Evolutionary conservation across 164 flowering plant species (phyloP), one percentile per base, ranked within the genome.

Genomic region (Dillenia turbinata): DNA sequence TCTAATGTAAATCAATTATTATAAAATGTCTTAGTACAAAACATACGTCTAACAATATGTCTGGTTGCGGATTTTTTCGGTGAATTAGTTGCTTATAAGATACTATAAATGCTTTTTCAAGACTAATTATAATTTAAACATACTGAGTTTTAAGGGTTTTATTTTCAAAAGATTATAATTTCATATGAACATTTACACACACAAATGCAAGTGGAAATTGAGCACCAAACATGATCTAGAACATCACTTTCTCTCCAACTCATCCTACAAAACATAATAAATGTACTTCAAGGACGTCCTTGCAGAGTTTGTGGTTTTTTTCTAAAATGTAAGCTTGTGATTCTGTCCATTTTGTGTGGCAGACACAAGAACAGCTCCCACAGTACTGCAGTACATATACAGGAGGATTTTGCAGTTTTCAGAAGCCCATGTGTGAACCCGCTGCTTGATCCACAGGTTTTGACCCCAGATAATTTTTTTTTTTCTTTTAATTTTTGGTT

Each of bases 241-340:
- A 6, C 6, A 33, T 33, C 5, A 33, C 40, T 7, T 33, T 44
- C 52, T 57, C 59, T 68, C 49, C 16, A 56, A 47, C 49, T 1
- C 44, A 63, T 50, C 62, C 65, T 64, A 71, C 71, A 72, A 57
- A 64, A 58, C 51, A 64, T 64, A 64, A 48, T 44, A 60, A 60
- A 67, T 64, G 79, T 71, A 75, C 82, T 70, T 63, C 22, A 50
- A 71, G 74, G 71, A 72, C 76, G 73, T 59, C 22, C 44, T 56
- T 59, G 57, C 44, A 17, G 55, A 51, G 9, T 26, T 47, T 52
- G n/a, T 66, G 75, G 62, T 62, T 49, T 48, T 61, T 56, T 54
- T 61, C 55, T 56, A 56, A 48, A 52, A 71, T 71, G 66, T 68
- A 17, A 49, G 61, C 65, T 68, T 68, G 69, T 68, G 77, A 77